These are phyloP conservation scores for Phytomonas francai DNA, from an alignment of 208 protist genomes.

Conservation along the genomic window DNA sequence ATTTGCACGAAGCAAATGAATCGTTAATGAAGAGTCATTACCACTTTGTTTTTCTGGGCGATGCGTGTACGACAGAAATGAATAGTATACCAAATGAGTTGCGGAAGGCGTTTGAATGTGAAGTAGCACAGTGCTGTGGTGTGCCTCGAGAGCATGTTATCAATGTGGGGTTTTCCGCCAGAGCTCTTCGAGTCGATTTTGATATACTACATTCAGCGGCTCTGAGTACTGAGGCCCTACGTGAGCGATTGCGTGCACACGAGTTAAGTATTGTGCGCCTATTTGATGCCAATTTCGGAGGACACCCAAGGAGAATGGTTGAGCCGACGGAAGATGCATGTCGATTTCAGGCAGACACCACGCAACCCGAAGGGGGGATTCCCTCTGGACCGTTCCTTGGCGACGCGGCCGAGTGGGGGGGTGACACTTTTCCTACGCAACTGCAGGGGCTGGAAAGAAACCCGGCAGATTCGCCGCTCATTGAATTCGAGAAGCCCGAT, in stretches of 20 bases:
- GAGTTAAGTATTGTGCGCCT: neutral
- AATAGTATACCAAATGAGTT: constrained; percentile 6
- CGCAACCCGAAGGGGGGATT: neutral
- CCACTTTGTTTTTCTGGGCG: constrained; percentile 12
- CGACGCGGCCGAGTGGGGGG: neutral
- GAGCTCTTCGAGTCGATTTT: constrained; percentile 4
- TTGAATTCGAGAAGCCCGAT: neutral
- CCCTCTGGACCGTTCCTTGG: neutral
- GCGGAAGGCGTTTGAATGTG: constrained; percentile 10
- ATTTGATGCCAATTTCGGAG: neutral
- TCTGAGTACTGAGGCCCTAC: neutral
- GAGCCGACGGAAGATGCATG: neutral
- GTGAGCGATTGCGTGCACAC: neutral
- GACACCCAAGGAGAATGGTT: neutral
- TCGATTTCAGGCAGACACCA: neutral
- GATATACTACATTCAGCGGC: neutral
- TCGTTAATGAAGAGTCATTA: constrained; percentile 8
- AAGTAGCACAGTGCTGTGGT: constrained; percentile 12
- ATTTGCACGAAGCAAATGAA: neutral
- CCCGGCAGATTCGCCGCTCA: neutral
- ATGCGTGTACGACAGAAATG: constrained; percentile 13
- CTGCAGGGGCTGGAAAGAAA: neutral
- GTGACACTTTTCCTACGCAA: neutral
- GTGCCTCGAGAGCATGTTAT: constrained; percentile 9
- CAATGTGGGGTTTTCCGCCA: constrained; percentile 6